A percentile compares a stretch with the other conserved stretches of the same genome.
Evolutionary conservation across 176 grass and related monocot genomes (phyloP).

Genomic region (Hsuehochloa calcarea): DNA sequence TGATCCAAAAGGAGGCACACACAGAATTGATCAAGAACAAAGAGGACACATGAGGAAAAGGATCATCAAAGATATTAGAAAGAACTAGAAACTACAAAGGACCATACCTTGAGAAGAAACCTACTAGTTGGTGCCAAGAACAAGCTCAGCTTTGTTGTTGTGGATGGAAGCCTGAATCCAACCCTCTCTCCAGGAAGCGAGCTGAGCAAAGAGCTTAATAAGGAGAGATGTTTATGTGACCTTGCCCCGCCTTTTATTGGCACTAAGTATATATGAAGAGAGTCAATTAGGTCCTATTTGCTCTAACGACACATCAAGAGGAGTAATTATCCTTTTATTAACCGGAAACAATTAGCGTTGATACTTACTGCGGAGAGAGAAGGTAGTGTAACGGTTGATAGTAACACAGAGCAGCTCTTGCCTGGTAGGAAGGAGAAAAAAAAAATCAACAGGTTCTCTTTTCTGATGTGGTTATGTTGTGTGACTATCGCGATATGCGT

Average conservation of each 20-base stretch:
- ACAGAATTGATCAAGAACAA: conserved; percentile 3
- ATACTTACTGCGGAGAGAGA: neutral
- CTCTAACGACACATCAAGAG: neutral
- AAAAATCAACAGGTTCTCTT: neutral
- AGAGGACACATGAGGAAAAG: neutral
- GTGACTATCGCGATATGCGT: neutral
- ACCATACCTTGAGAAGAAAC: conserved; percentile 20
- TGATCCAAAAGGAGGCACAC: neutral
- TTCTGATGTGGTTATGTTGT: neutral
- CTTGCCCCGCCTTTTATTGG: conserved; percentile 9
- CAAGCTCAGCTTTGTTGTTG: neutral
- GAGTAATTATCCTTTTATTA: neutral
- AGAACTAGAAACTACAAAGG: neutral
- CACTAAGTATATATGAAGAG: neutral
- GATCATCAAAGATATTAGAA: neutral
- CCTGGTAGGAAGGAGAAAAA: neutral
- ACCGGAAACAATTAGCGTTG: neutral
- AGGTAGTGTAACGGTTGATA: neutral
- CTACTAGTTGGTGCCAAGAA: neutral
- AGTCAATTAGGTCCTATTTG: neutral
- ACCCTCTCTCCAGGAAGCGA: neutral
- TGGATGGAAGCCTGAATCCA: conserved; percentile 10
- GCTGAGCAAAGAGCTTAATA: neutral
- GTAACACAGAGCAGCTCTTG: neutral
- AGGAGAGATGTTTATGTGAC: conserved; percentile 9